Conservation (phyloP, 345 rosid genomes). For the Citrus australasica region DNA sequence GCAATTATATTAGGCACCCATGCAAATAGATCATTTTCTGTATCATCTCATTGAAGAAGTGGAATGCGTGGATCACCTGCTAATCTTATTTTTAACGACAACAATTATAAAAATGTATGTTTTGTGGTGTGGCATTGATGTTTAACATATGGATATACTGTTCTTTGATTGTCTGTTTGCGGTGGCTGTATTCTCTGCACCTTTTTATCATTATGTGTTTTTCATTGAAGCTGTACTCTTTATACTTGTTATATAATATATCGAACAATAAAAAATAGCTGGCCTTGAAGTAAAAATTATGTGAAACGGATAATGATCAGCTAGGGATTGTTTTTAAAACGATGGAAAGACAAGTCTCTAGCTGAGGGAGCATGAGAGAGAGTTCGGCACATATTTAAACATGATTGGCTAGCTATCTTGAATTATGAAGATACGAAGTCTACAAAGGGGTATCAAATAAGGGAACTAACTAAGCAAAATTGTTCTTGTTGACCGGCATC, state of each 20-base stretch:
- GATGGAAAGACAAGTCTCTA: not conserved
- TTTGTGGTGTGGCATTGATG: not conserved
- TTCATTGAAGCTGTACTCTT: not conserved
- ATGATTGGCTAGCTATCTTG: constrained; percentile 2
- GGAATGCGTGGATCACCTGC: constrained; percentile 23
- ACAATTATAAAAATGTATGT: not conserved
- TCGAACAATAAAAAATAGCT: not conserved
- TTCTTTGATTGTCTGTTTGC: not conserved
- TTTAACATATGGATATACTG: not conserved
- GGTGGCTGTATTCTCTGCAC: no score
- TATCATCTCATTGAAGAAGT: not conserved
- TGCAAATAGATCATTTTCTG: not conserved
- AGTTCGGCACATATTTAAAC: constrained; percentile 1
- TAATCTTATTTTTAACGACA: constrained; percentile 5
- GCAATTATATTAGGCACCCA: not conserved
- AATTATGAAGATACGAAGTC: not conserved
- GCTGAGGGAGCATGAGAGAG: not conserved
- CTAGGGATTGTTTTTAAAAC: not conserved
- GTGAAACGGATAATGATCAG: constrained; percentile 6
- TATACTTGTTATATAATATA: not conserved
- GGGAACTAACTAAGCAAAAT: not conserved
- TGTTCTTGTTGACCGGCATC: not conserved
- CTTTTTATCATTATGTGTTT: no score
- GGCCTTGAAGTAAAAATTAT: not conserved
- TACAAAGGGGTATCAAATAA: not conserved